phyloP scores from a whole-genome alignment of 805 yeast species.

The Huiozyma naganishii region DNA sequence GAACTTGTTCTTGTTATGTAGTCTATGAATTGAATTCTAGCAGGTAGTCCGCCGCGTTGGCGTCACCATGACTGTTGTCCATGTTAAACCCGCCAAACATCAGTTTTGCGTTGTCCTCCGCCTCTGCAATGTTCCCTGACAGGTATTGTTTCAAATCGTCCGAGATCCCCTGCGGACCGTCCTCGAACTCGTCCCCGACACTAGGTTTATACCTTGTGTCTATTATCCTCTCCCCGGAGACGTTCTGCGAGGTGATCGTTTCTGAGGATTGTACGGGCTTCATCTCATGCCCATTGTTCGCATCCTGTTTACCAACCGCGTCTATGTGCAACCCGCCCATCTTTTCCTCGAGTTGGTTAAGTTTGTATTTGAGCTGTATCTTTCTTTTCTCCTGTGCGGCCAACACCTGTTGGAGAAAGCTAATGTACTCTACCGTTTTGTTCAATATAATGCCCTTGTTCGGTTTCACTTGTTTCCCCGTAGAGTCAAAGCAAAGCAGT shows the following conservation, averaged over 20 bases:
- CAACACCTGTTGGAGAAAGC: slow-evolving; percentile 51
- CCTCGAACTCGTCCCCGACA: not conserved
- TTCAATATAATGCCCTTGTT: slow-evolving; percentile 71
- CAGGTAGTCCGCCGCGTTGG: slow-evolving; percentile 21
- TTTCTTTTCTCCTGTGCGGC: slow-evolving; percentile 42
- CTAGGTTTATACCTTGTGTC: slow-evolving; percentile 17
- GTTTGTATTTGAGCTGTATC: slow-evolving; percentile 30
- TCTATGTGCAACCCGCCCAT: slow-evolving; percentile 1
- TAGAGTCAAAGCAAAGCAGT: slow-evolving; percentile 37
- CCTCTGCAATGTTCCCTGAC: slow-evolving; percentile 24
- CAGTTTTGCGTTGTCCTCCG: slow-evolving; percentile 25
- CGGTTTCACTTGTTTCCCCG: slow-evolving; percentile 61
- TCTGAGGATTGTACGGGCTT: no score
- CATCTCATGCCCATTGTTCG: not conserved
- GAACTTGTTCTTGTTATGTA: no score
- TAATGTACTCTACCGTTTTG: slow-evolving; percentile 72
- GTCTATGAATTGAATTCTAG: slow-evolving; percentile 20
- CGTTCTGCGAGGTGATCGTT: not conserved
- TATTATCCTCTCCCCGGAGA: slow-evolving; percentile 10
- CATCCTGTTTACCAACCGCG: not conserved
- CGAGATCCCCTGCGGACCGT: not conserved
- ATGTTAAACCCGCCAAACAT: slow-evolving; percentile 11
- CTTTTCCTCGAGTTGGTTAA: slow-evolving; percentile 26
- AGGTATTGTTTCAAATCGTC: slow-evolving; percentile 24
- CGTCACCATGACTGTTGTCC: not conserved